Base-by-base conservation (phyloP, 148 eudicot species). In the Arbutus unedo region DNA sequence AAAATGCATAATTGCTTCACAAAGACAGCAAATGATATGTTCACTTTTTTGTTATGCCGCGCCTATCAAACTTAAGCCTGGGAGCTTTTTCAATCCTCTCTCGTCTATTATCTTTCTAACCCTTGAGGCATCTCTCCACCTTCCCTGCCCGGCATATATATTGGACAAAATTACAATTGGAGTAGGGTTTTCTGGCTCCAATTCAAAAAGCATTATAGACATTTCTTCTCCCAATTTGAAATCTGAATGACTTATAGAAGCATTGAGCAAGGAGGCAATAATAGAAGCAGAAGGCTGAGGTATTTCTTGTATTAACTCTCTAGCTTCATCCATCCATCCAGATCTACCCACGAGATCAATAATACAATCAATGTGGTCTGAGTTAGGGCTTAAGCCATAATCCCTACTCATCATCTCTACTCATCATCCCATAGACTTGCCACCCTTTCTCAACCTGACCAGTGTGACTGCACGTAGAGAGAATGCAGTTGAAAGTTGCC, bases 111-210 rank as follows among this genome's bases (percentile, higher is more conserved):
- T 83, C 70, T 83, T 78, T 83, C 98, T 87, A 19, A 90, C 85
- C 80, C 81, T 88, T 81, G 90, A 89, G 25, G 86, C 95, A 88
- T 95, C 95, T 54, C 86, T 81, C 98, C 97, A 93, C 86, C 89
- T 90, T 50, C 89, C 96, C 87, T 87, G 90, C 18, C 85, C 89
- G 19, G 96, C 94, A 85, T 92, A 92, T 74, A 93, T 85, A 80
- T 93, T 95, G 8, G 97, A 92, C 80, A 91, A 72, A 68, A 82
- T 87, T 19, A 92, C 93, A 73, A 87, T 87, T 15, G 94, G 91
- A 79, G 86, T 85, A 21, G 96, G 85, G 73, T 88, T 91, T 76
- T 86, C 90, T 54, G 93, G 93, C 57, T 90, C 91, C 79, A 91
- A 78, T 64, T 89, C 85, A 23, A 85, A 81, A 74, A 95, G 88